Conservation (phyloP, 768 basidiomycete genomes). For the Xerocomus spinulosus region DNA sequence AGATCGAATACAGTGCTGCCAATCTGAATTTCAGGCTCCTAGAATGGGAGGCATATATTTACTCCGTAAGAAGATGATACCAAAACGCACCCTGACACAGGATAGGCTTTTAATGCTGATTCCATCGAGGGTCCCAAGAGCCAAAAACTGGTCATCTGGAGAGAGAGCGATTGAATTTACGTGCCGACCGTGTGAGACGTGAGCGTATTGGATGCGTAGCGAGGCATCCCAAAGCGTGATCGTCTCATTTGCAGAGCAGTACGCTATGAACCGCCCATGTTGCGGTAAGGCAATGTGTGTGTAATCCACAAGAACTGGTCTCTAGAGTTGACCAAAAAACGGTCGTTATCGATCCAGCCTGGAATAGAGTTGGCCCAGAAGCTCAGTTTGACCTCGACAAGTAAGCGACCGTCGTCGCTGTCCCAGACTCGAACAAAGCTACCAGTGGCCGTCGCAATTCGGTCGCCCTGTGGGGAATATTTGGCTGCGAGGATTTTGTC, state of each 20-base stretch:
- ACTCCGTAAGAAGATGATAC: too few species aligned
- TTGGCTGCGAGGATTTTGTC: neutral
- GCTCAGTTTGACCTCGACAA: too few species aligned
- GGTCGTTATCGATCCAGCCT: neutral
- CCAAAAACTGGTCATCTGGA: neutral
- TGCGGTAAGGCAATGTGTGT: neutral
- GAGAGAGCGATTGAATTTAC: neutral
- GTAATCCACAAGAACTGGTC: neutral
- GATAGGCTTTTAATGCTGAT: too few species aligned
- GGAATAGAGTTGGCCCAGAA: too few species aligned
- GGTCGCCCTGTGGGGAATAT: neutral
- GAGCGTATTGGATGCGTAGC: neutral
- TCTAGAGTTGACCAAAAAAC: neutral
- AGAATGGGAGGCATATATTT: neutral
- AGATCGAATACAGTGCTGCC: neutral
- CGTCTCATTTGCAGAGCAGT: neutral
- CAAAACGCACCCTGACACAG: too few species aligned
- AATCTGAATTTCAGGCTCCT: neutral
- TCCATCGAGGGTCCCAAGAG: neutral
- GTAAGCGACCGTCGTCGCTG: too few species aligned
- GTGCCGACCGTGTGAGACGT: neutral
- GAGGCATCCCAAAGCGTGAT: slow-evolving; percentile 6
- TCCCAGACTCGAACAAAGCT: neutral
- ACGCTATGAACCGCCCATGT: neutral
- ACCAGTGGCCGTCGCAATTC: neutral